These are phyloP conservation scores for Aquanectria penicillioides DNA, from an alignment of 2,329 filamentous ascomycete genomes.

Conservation along the genomic window DNA sequence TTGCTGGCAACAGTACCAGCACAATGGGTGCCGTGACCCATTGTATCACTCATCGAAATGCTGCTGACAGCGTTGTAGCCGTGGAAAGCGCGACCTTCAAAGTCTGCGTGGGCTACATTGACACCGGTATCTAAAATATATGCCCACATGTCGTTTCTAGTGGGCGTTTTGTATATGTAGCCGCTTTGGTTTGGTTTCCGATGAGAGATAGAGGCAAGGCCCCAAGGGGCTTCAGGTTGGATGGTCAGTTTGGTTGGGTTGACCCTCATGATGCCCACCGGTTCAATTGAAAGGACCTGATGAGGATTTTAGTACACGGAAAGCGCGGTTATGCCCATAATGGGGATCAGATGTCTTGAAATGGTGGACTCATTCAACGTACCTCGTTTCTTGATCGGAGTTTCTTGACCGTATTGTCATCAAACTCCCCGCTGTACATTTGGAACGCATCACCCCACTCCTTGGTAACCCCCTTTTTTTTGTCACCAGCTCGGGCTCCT, in stretches of 20 bases:
- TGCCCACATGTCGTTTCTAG: not conserved
- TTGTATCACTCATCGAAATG: not conserved
- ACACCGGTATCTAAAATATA: not conserved
- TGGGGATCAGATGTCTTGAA: no score
- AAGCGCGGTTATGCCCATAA: not conserved
- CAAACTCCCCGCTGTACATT: not conserved
- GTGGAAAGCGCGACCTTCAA: not conserved
- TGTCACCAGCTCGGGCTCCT: not conserved
- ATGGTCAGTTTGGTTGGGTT: not conserved
- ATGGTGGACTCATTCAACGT: no score
- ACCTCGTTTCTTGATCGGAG: no score
- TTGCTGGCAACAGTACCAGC: constrained; percentile 4
- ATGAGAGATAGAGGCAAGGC: not conserved
- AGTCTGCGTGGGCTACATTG: not conserved
- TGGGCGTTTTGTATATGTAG: not conserved
- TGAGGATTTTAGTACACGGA: not conserved
- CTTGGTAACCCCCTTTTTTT: not conserved
- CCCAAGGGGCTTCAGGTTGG: not conserved
- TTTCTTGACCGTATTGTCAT: not conserved
- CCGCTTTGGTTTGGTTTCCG: not conserved
- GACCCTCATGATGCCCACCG: not conserved
- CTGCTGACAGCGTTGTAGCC: not conserved
- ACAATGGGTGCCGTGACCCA: constrained; percentile 9
- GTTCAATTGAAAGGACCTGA: not conserved
- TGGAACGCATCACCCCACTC: not conserved